A percentile compares a stretch with the other conserved stretches of the same genome.
Conservation (phyloP, 2,329 filamentous ascomycete species). For the Cryphonectria naterciae region DNA sequence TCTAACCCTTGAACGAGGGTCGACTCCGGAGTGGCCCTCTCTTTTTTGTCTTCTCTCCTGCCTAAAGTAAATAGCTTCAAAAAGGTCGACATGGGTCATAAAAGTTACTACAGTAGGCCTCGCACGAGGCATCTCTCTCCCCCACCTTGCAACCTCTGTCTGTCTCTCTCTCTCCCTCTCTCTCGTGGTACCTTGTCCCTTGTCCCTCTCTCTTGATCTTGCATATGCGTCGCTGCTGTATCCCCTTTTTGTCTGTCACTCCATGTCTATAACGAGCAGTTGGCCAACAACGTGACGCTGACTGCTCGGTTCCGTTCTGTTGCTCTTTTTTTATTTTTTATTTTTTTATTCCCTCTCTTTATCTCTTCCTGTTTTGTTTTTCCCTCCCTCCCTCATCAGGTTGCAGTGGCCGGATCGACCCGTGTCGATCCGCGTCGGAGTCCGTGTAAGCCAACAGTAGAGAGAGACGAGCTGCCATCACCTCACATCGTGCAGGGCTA, state of each 20-base stretch:
- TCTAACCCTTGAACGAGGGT: conserved; percentile 7
- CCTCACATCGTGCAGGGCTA: neutral
- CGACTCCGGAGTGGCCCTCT: neutral
- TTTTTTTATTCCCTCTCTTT: neutral
- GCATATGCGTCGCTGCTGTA: neutral
- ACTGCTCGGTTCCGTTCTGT: neutral
- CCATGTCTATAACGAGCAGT: conserved; percentile 9
- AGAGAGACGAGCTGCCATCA: neutral
- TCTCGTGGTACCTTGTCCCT: neutral
- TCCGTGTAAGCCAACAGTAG: conserved; percentile 5
- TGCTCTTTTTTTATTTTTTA: neutral
- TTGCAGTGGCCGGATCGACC: conserved; percentile 4
- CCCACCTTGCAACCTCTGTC: neutral
- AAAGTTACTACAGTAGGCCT: neutral
- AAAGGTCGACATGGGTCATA: conserved; percentile 14
- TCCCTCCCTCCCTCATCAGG: neutral
- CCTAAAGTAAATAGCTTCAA: conserved; percentile 6
- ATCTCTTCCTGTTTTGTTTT: neutral
- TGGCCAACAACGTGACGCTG: conserved; percentile 5
- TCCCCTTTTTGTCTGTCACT: neutral
- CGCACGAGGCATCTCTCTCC: neutral
- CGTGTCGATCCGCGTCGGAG: conserved; percentile 7
- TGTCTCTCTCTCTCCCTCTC: neutral
- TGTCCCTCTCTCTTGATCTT: neutral
- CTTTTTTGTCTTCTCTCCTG: conserved; percentile 9